These are phyloP conservation scores for Hypoxylon crocopeplum DNA, from an alignment of 495 filamentous ascomycete species.

Conservation along the genomic window DNA sequence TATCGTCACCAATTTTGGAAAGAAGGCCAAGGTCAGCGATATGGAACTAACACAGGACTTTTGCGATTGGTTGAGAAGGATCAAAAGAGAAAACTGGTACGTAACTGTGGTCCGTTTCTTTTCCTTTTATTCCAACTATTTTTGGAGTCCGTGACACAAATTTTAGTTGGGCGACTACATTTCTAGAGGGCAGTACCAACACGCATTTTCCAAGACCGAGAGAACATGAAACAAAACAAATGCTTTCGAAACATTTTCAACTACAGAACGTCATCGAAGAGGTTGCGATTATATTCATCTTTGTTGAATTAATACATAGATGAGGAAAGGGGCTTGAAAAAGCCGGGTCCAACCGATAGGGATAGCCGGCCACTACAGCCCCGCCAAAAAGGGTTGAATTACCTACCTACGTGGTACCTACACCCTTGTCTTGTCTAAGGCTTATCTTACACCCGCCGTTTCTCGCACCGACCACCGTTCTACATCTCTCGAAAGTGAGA, in stretches of 20 bases:
- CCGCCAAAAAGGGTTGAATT: constrained; percentile 14
- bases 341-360: constrained; percentile 15
- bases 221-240: not conserved
- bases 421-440: not conserved
- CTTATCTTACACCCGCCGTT: constrained; percentile 7
- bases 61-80: constrained; percentile 25
- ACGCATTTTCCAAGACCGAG: not conserved
- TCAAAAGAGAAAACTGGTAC: constrained; percentile 16
- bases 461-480: not conserved
- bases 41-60: constrained; percentile 15
- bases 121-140: constrained; percentile 8
- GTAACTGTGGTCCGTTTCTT: constrained; percentile 19
- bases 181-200: constrained; percentile 3
- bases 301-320: not conserved
- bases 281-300: constrained; percentile 3
- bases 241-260: constrained; percentile 4
- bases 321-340: constrained; percentile 4
- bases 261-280: not conserved
- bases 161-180: not conserved
- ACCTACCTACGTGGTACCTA: too few relatives aligned
- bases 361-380: constrained; percentile 1
- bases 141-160: not conserved
- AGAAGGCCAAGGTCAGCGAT: constrained; percentile 22
- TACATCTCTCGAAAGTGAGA: not conserved
- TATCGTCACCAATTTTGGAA: constrained; percentile 18